Conservation (phyloP, 2,329 filamentous ascomycete genomes). For the Colletotrichum lini region DNA sequence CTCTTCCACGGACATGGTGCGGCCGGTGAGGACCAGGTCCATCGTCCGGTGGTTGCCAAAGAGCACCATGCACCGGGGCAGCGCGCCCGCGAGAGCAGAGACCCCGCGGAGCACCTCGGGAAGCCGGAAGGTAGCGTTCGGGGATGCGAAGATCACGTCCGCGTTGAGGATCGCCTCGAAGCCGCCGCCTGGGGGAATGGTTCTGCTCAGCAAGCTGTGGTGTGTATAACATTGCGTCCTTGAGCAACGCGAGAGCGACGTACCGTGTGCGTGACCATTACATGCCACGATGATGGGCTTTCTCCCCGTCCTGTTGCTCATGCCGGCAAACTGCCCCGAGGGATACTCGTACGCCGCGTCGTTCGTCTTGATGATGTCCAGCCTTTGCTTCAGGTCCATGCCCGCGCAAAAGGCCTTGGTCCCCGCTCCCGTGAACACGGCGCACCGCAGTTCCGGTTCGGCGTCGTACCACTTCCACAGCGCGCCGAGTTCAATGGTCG, state of each 20-base stretch:
- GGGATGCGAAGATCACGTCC: constrained; percentile 71
- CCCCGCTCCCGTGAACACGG: constrained; percentile 66
- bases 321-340: constrained; percentile 52
- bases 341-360: constrained; percentile 52
- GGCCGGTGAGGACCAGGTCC: constrained; percentile 51
- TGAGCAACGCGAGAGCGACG: constrained; percentile 39
- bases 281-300: constrained; percentile 52
- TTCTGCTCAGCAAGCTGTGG: neutral
- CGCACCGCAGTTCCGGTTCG: constrained; percentile 63
- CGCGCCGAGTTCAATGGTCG: constrained; percentile 56
- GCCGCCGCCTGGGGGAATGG: constrained; percentile 46
- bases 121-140: constrained; percentile 66
- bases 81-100: constrained; percentile 68
- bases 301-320: constrained; percentile 52
- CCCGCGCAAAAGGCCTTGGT: constrained; percentile 67
- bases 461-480: constrained; percentile 67
- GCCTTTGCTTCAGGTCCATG: constrained; percentile 66
- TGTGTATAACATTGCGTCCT: no score
- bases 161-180: constrained; percentile 57
- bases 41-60: constrained; percentile 53
- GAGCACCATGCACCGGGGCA: constrained; percentile 62
- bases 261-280: constrained; percentile 51
- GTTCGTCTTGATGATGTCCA: constrained; percentile 48
- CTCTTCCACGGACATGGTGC: constrained; percentile 47
- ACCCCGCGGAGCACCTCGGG: constrained; percentile 73